Conservation (phyloP, 805 yeast species). For the Yamadazyma sp. region DNA sequence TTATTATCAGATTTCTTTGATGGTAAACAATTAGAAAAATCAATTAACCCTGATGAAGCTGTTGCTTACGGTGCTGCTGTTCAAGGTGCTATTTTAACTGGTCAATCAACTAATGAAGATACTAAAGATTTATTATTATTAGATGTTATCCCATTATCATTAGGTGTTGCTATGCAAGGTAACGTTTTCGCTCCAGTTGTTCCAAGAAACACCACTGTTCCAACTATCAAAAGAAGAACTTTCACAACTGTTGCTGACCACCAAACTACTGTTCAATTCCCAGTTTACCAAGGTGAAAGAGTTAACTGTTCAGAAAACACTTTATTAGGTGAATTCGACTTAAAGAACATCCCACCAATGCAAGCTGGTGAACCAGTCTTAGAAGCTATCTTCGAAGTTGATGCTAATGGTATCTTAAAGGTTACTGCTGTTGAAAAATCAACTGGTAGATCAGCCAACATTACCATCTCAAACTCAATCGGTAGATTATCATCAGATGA, state of each 20-base stretch:
- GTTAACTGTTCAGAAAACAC: slow-evolving; percentile 50
- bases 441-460: slow-evolving; percentile 49
- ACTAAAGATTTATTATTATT: slow-evolving; percentile 50
- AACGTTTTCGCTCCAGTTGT: slow-evolving; percentile 50
- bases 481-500: slow-evolving; percentile 50
- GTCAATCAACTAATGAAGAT: slow-evolving; percentile 48
- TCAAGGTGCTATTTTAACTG: slow-evolving; percentile 50
- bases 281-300: slow-evolving; percentile 52
- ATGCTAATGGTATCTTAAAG: slow-evolving; percentile 51
- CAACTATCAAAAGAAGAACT: slow-evolving; percentile 50
- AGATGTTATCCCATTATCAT: slow-evolving; percentile 50
- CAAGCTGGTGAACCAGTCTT: slow-evolving; percentile 50
- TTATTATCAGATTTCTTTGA: slow-evolving; percentile 49
- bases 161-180: slow-evolving; percentile 52
- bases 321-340: slow-evolving; percentile 50
- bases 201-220: slow-evolving; percentile 51
- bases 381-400: slow-evolving; percentile 49
- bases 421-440: slow-evolving; percentile 49
- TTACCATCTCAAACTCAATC: slow-evolving; percentile 48
- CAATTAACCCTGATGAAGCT: slow-evolving; percentile 51
- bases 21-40: slow-evolving; percentile 49
- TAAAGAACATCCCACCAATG: slow-evolving; percentile 51
- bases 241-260: slow-evolving; percentile 51
- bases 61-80: slow-evolving; percentile 52
- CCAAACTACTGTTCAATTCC: slow-evolving; percentile 50